Conservation (phyloP, 2,329 filamentous ascomycete species). For the Tolypocladium nubicola region DNA sequence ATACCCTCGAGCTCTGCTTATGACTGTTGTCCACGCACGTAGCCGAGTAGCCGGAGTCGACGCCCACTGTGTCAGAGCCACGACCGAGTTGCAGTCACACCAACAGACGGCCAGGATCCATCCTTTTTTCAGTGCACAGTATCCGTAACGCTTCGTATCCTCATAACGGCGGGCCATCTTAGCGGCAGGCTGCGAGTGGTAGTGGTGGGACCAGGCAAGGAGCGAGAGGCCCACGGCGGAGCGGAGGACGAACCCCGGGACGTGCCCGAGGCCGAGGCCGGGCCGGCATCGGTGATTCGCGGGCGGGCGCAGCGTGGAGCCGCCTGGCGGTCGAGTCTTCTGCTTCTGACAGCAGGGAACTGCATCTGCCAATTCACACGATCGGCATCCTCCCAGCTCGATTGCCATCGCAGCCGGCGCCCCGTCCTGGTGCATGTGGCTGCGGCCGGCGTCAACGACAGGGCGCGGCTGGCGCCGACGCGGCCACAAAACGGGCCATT, state of each 20-base stretch:
- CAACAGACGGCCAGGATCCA: neutral
- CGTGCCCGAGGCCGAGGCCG: neutral
- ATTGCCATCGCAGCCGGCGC: neutral
- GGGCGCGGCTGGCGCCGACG: slow-evolving; percentile 1
- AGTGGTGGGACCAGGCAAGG: neutral
- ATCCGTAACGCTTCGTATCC: too few relatives aligned
- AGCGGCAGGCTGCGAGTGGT: neutral
- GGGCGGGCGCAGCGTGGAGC: neutral
- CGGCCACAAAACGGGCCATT: slow-evolving; percentile 5
- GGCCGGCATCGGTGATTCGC: neutral
- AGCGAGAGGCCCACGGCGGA: neutral
- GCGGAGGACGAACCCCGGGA: neutral
- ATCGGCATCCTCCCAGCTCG: neutral
- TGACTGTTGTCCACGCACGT: neutral
- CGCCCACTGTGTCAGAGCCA: neutral
- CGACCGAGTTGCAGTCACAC: neutral
- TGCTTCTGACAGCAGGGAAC: neutral
- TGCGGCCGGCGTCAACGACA: neutral
- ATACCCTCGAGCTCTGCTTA: neutral
- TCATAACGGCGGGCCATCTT: neutral
- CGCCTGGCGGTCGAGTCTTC: neutral
- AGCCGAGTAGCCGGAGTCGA: neutral
- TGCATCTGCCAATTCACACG: too few relatives aligned
- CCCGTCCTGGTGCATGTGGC: neutral
- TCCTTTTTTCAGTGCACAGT: neutral